A percentile compares a stretch with the other conserved stretches of the same genome.
phyloP scores from a whole-genome alignment of 345 rosid genomes.

The Eutrema heterophyllum region DNA sequence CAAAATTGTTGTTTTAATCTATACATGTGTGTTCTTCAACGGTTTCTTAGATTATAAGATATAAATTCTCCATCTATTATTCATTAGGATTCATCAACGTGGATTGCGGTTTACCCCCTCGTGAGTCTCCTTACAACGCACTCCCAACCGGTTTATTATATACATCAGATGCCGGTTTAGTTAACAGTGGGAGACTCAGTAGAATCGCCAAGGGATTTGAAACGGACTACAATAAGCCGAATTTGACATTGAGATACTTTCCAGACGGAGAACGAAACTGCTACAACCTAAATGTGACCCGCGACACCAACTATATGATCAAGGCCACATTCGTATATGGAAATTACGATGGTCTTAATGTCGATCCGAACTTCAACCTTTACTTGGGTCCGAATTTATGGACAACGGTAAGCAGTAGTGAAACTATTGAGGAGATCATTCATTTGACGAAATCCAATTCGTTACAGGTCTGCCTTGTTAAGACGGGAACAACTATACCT shows the following conservation, averaged over 20 bases:
- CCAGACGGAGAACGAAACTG: constrained; percentile 27
- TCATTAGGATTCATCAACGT: constrained; percentile 29
- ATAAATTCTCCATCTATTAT: neutral
- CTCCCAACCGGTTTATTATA: constrained; percentile 6
- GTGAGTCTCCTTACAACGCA: constrained; percentile 22
- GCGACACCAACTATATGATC: constrained; percentile 25
- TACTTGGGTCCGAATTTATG: constrained; percentile 28
- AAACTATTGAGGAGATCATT: constrained; percentile 15
- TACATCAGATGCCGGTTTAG: constrained; percentile 16
- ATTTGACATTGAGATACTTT: constrained; percentile 14
- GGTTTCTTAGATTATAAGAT: neutral
- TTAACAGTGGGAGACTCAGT: constrained; percentile 13
- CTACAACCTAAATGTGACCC: constrained; percentile 26
- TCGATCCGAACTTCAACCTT: constrained; percentile 18
- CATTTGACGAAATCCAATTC: constrained; percentile 10
- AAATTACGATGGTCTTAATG: constrained; percentile 24
- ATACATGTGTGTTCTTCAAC: no score
- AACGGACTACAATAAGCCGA: neutral
- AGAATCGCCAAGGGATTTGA: constrained; percentile 15
- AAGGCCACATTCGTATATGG: constrained; percentile 27
- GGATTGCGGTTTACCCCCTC: constrained; percentile 24
- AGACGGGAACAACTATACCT: constrained; percentile 28
- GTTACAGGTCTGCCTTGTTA: constrained; percentile 27
- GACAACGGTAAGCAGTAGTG: constrained; percentile 13
- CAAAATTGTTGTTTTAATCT: no score